Percentiles rank a stretch among this genome's conserved stretches.
Conservation (phyloP, 768 basidiomycete genomes). For the Tulasnella sp. region DNA sequence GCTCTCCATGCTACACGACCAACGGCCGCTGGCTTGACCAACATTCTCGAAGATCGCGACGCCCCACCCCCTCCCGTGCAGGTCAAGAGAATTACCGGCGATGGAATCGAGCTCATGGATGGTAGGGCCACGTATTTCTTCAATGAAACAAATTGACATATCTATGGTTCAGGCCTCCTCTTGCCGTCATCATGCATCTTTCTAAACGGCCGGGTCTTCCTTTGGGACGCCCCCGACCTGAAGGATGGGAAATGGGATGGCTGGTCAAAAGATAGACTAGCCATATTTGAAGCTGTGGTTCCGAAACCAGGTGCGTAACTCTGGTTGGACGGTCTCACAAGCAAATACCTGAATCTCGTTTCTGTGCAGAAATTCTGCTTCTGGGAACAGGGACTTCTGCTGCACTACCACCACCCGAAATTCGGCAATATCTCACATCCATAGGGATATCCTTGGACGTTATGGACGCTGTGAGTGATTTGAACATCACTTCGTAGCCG, state of each 20-base stretch:
- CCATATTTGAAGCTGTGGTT: slow-evolving; percentile 76
- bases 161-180: slow-evolving; percentile 57
- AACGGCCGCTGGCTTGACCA: slow-evolving; percentile 17
- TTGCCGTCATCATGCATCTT: slow-evolving; percentile 81
- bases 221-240: slow-evolving; percentile 76
- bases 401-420: slow-evolving; percentile 65
- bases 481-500: background rate
- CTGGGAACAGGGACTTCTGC: slow-evolving; percentile 82
- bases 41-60: slow-evolving; percentile 28
- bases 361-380: slow-evolving; percentile 74
- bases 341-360: background rate
- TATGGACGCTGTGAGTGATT: slow-evolving; percentile 73
- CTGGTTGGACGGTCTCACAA: background rate
- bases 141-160: background rate
- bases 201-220: slow-evolving; percentile 78
- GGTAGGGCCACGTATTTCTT: background rate
- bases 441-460: slow-evolving; percentile 84
- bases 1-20: background rate
- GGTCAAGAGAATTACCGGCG: slow-evolving; percentile 33
- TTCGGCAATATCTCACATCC: slow-evolving; percentile 68
- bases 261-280: slow-evolving; percentile 76
- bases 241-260: slow-evolving; percentile 54
- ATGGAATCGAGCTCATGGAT: slow-evolving; percentile 32
- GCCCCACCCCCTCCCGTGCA: slow-evolving; percentile 28
- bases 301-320: slow-evolving; percentile 79